These are phyloP conservation scores for Lactarius indigo DNA, from an alignment of 768 basidiomycete genomes.

Conservation along the genomic window DNA sequence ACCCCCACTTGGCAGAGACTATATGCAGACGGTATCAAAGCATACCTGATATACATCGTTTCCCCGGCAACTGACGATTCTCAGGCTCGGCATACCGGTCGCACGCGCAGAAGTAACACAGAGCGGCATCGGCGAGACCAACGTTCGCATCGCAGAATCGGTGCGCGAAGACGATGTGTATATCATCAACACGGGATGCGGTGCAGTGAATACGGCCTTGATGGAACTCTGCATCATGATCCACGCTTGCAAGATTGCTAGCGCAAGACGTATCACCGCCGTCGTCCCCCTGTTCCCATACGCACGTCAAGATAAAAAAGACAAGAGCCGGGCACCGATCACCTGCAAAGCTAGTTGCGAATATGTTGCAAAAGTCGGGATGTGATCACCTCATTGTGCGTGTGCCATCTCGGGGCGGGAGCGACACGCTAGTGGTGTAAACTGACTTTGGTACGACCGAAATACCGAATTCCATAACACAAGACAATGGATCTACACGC, in stretches of 20 bases:
- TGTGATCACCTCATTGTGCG: constrained; percentile 96
- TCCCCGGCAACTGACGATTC: constrained; percentile 15
- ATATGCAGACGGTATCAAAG: constrained; percentile 79
- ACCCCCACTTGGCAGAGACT: constrained; percentile 91
- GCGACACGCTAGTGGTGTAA: not conserved
- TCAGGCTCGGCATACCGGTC: constrained; percentile 84
- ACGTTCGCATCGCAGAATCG: constrained; percentile 88
- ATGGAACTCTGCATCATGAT: constrained; percentile 99
- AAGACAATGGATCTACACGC: constrained; percentile 99
- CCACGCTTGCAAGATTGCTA: constrained; percentile 99
- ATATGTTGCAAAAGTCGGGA: constrained; percentile 90
- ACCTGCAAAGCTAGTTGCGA: constrained; percentile 97
- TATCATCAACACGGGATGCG: constrained; percentile 92
- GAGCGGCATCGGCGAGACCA: constrained; percentile 88
- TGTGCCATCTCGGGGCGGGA: constrained; percentile 20
- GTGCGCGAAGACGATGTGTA: constrained; percentile 99
- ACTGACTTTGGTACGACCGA: not conserved
- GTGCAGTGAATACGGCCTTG: constrained; percentile 84
- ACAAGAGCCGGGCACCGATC: constrained; percentile 97
- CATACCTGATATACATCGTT: constrained; percentile 9
- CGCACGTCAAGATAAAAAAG: constrained; percentile 97
- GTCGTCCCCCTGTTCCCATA: constrained; percentile 97
- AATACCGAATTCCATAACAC: constrained; percentile 48
- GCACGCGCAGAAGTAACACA: constrained; percentile 84
- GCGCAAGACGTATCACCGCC: constrained; percentile 96